Base-by-base conservation (phyloP, 768 basidiomycete genomes). In the Multifurca ochricompacta region DNA sequence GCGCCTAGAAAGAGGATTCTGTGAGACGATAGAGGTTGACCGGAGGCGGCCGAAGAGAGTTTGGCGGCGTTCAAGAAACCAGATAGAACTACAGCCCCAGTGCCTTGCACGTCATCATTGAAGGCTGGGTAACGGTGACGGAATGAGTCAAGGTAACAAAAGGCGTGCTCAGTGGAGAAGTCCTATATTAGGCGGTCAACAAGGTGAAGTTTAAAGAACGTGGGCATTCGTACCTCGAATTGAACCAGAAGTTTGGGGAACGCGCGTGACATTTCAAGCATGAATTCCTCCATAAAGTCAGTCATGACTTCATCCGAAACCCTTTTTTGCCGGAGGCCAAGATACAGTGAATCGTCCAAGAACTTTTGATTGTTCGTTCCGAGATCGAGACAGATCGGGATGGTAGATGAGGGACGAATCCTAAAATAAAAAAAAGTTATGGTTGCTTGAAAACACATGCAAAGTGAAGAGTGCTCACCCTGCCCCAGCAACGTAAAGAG, bases 221-320 rank as follows among this genome's bases (percentile, higher is more conserved):
- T 18, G 8, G 47, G 21, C 25, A 6, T 21, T 64, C 69, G 47
- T 42, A 81, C 84, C 73, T 90, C 89, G 60, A 91, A 92, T 69
- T 94, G 92, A 57, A 94, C 75, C 65, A 94, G 75, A 46, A 90
- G 75, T 61, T 87, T 83, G 0, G 91, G 92, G 76, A 85, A 93
- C 10, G 77, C 73, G 36, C 66, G 65, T 16, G 76, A 70, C 77
- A 94, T 88, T 68, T 88, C 90, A 36, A 73, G 65, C 88, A 96
- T 91, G 71, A 96, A 93, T 66, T 91, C 87, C 64, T 93, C 90
- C 85, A 96, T 89, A 69, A 95, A 92, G 42, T 76, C 85, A 18
- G 77, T 75, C 74, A 87, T 86, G 63, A 81, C 81, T 18, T 71
- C 71, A 23, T 81, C 79, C 0, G 80, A 71, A 23, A 82, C 72